A percentile compares a stretch with the other conserved stretches of the same genome.
phyloP scores from a whole-genome alignment of 176 grass and related monocot species.

The Rhynchospora tenuis region DNA sequence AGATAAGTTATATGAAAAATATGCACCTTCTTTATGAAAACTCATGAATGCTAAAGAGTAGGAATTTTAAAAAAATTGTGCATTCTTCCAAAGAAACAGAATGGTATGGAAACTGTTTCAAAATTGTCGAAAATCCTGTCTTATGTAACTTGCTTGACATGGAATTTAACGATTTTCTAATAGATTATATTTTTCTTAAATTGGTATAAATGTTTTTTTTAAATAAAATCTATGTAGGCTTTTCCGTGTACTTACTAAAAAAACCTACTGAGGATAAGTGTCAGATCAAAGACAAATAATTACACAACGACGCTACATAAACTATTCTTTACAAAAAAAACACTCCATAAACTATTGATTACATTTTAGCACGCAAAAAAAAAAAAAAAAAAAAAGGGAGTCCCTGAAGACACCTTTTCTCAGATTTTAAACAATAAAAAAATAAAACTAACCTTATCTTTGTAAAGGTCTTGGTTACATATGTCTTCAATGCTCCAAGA shows the following conservation, averaged over 20 bases:
- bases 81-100: not conserved
- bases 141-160: not conserved
- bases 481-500: conserved; percentile 44
- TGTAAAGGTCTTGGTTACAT: conserved; percentile 31
- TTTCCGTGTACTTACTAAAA: not conserved
- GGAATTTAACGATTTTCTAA: not conserved
- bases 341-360: no score
- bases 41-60: no score
- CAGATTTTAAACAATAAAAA: not conserved
- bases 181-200: not conserved
- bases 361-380: not conserved
- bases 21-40: not conserved
- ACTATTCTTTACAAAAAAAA: no score
- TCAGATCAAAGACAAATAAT: not conserved
- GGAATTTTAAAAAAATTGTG: no score
- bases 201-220: not conserved
- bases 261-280: not conserved
- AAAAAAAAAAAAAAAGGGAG: not conserved
- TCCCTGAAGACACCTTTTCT: conserved; percentile 5
- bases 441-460: conserved; percentile 23
- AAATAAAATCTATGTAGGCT: not conserved
- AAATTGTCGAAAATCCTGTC: not conserved
- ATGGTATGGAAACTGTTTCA: not conserved
- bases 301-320: not conserved
- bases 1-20: not conserved